Conservation (phyloP, 2,329 filamentous ascomycete species). For the Cladophialophora immunda region DNA sequence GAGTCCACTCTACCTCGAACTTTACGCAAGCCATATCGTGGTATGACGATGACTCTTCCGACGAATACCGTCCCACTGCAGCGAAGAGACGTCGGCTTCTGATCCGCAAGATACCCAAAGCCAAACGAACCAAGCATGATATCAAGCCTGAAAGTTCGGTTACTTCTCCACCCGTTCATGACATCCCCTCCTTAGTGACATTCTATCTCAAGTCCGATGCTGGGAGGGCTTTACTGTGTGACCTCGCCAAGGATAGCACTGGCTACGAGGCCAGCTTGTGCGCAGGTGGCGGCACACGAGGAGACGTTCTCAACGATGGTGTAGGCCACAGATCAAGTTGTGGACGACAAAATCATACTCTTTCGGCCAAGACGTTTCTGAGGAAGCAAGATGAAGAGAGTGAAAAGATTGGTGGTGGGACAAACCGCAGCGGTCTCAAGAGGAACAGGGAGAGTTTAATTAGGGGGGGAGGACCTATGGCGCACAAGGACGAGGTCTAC, state of each 20-base stretch:
- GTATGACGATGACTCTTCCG: slow-evolving; percentile 25
- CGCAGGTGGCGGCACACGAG: not conserved
- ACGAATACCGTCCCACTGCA: slow-evolving; percentile 20
- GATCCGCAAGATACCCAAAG: not conserved
- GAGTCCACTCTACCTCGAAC: not conserved
- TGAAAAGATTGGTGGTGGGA: slow-evolving; percentile 27
- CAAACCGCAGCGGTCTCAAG: slow-evolving; percentile 22
- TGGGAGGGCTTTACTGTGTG: slow-evolving; percentile 5
- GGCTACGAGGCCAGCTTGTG: not conserved
- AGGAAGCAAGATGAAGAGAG: slow-evolving; percentile 28
- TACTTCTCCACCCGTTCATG: not conserved
- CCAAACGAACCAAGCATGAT: slow-evolving; percentile 18
- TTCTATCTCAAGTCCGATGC: slow-evolving; percentile 15
- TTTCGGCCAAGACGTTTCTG: slow-evolving; percentile 4
- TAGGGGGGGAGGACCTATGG: not conserved
- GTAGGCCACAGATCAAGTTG: not conserved
- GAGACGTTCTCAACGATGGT: not conserved
- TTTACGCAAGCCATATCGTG: slow-evolving; percentile 18
- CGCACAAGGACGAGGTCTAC: slow-evolving; percentile 18
- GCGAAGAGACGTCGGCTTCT: slow-evolving; percentile 17
- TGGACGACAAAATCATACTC: not conserved
- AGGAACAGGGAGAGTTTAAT: slow-evolving; percentile 1
- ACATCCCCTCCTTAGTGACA: slow-evolving; percentile 11
- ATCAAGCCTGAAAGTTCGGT: slow-evolving; percentile 1
- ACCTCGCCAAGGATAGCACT: slow-evolving; percentile 6